Evolutionary conservation across 1,284 basidiomycete genomes (phyloP).

Genomic region (Leucoagaricus sp.): DNA sequence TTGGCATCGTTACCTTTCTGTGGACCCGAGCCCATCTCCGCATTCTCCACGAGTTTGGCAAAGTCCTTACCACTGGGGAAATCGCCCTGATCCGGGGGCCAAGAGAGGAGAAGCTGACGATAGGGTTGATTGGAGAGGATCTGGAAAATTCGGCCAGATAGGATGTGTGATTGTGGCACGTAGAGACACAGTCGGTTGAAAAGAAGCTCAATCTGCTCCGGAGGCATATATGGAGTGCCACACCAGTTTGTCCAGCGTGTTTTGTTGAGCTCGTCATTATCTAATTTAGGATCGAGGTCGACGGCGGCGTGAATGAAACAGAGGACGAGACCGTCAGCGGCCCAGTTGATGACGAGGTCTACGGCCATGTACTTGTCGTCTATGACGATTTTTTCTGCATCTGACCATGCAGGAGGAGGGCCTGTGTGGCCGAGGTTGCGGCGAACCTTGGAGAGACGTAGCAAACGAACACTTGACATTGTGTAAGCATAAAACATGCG

Average conservation of each 20-base stretch:
- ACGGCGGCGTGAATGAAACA: constrained; percentile 94
- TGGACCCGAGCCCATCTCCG: constrained; percentile 60
- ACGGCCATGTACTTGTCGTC: constrained; percentile 86
- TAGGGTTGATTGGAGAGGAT: constrained; percentile 63
- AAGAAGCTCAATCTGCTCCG: constrained; percentile 58
- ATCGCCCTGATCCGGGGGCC: constrained; percentile 77
- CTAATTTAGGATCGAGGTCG: constrained; percentile 65
- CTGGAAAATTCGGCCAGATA: constrained; percentile 72
- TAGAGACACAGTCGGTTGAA: constrained; percentile 56
- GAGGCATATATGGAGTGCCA: constrained; percentile 68
- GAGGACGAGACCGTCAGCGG: constrained; percentile 86
- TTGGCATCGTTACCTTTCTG: constrained; percentile 68
- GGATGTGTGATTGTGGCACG: constrained; percentile 41
- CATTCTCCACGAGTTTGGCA: constrained; percentile 77
- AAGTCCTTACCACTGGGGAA: constrained; percentile 81
- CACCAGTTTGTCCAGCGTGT: constrained; percentile 95
- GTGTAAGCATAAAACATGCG: constrained; percentile 16
- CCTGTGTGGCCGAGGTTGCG: constrained; percentile 65
- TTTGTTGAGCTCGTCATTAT: constrained; percentile 80
- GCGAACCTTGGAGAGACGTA: constrained; percentile 69
- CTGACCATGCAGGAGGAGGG: constrained; percentile 52
- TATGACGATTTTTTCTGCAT: constrained; percentile 68
- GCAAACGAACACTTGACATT: constrained; percentile 73
- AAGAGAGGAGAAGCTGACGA: constrained; percentile 74
- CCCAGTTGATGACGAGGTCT: constrained; percentile 95